Evolutionary conservation across 495 filamentous ascomycete species (phyloP).

Genomic region (Opeltia flavorubescens): DNA sequence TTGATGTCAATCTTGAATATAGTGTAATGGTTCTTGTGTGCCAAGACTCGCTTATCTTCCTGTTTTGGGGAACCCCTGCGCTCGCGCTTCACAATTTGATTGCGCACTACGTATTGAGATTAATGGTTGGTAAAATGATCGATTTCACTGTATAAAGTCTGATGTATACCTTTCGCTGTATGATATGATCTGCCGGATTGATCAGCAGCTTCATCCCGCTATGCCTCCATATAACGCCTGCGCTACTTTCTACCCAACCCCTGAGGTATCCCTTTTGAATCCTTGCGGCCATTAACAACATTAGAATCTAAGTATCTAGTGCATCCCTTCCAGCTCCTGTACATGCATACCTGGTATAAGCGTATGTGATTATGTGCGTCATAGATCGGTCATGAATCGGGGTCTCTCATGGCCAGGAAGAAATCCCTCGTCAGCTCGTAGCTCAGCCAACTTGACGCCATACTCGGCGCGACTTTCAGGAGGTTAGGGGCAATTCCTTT

Average conservation of each 20-base stretch:
- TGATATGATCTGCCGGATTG: no score
- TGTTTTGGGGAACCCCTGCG: neutral
- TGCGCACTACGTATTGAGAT: no score
- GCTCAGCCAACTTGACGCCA: constrained; percentile 96
- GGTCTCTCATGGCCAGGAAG: constrained; percentile 39
- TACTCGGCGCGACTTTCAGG: constrained; percentile 93
- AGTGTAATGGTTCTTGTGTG: constrained; percentile 2
- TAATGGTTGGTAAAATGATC: no score
- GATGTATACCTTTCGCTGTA: no score
- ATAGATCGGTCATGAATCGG: neutral
- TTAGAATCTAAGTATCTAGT: neutral
- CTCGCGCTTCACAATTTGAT: neutral
- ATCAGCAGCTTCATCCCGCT: neutral
- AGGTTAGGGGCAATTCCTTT: constrained; percentile 91
- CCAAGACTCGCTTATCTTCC: constrained; percentile 2
- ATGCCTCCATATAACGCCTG: neutral
- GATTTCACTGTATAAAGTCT: no score
- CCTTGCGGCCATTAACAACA: neutral
- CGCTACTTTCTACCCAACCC: neutral
- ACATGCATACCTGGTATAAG: no score
- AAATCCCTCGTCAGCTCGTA: constrained; percentile 89
- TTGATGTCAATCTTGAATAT: constrained; percentile 5
- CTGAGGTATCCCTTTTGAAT: neutral
- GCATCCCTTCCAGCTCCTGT: neutral
- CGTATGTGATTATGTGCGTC: no score